Evolutionary conservation across 805 yeast genomes (phyloP), one percentile per base, ranked within the genome.

Genomic region (Hanseniaspora hatyaiensis): DNA sequence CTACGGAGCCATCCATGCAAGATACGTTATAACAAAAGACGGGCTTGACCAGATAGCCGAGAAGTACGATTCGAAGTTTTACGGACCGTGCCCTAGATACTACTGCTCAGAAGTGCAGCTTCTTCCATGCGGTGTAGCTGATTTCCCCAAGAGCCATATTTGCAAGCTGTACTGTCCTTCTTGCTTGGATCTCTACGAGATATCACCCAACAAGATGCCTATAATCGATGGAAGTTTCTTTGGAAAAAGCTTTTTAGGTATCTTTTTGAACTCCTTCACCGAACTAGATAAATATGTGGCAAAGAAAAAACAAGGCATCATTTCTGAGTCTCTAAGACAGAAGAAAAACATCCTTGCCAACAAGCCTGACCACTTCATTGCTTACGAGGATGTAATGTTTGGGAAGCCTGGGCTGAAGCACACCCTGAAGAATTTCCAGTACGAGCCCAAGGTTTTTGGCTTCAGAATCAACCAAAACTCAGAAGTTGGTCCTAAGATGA

Each of bases 161-260:
- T 95, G 92, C 37, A 67, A 96, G 54, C 71, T 92, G 40, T 92
- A 80, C 62, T 92, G 98, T 65, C 96, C 98, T 1, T 80, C 89
- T 60, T 92, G 98, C 65, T 77, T 80, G 59, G 98, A 92, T 59
- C 71, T 89, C 34, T 92, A 92, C 63, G 65, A 86, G 43, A 97
- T 97, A 1, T 77, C 81, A 49, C 80, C 87, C 49, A 78, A 88
- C n/a, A 71, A 95, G 52, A 88, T 84, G 63, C 67, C 83, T 50
- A 84, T 85, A 59, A 76, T 92, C 36, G 98, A 92, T 64, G 98
- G 98, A 4, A 96, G 97, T 1, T 92, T 82, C 58, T 92, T 94
- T 68, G 97, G 98, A 4, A 86, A 97, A 0, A 80, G 94, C 30
- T 92, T 92, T 66, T 92, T 96, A 1, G 96, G 96, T 2, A 73